Evolutionary conservation across 1,284 basidiomycete genomes (phyloP).

Genomic region (Hymenochaete sp.): DNA sequence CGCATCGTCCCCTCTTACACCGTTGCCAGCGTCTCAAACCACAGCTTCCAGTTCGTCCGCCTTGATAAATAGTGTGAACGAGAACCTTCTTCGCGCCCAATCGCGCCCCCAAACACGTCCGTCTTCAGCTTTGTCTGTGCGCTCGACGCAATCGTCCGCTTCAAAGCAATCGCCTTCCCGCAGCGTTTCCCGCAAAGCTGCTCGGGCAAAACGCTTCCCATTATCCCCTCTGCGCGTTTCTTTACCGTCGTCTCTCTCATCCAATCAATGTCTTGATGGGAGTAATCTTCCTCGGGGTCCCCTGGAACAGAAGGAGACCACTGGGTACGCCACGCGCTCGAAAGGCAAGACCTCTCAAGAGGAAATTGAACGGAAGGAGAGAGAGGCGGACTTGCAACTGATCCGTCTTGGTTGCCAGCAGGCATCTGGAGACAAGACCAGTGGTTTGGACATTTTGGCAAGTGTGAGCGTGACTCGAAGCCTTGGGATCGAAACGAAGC

Average conservation of each 20-base stretch:
- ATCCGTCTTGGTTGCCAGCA: conserved; percentile 11
- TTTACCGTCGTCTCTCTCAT: conserved; percentile 4
- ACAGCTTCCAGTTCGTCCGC: conserved; percentile 2
- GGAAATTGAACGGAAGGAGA: conserved; percentile 13
- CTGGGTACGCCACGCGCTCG: conserved; percentile 14
- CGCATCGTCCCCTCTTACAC: not conserved
- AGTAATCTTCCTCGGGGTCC: conserved; percentile 10
- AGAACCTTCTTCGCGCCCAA: no score
- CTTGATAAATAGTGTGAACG: no score
- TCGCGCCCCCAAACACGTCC: conserved; percentile 4
- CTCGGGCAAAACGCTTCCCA: conserved; percentile 4
- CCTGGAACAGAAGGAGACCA: conserved; percentile 12
- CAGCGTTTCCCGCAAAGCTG: not conserved
- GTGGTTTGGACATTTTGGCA: conserved; percentile 9
- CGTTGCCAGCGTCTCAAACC: not conserved
- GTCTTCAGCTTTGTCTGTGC: conserved; percentile 6
- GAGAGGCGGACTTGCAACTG: conserved; percentile 11
- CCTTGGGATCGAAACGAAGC: not conserved
- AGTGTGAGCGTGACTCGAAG: conserved; percentile 6
- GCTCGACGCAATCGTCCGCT: not conserved
- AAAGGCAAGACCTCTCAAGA: conserved; percentile 9
- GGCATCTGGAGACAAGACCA: not conserved
- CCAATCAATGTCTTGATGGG: not conserved
- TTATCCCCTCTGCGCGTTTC: conserved; percentile 7
- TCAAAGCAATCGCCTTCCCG: not conserved